These are phyloP conservation scores for Zymoseptoria tritici DNA, from an alignment of 2,329 filamentous ascomycete genomes.

Conservation along the genomic window DNA sequence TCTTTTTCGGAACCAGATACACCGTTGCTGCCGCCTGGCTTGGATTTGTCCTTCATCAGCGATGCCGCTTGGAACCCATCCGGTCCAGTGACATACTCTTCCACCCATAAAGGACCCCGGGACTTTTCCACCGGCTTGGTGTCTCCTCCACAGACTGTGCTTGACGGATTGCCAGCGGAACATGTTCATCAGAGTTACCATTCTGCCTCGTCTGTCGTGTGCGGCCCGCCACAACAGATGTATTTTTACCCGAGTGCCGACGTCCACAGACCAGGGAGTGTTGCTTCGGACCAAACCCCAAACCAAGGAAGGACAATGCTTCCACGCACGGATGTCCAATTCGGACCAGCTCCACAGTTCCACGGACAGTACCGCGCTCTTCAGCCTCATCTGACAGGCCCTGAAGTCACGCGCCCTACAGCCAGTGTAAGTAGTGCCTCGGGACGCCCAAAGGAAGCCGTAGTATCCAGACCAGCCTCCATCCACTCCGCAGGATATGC, in stretches of 20 bases:
- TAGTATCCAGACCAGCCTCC: not conserved
- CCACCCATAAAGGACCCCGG: conserved; percentile 2
- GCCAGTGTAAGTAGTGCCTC: conserved; percentile 14
- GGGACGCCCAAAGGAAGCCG: conserved; percentile 2
- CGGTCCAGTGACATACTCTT: conserved; percentile 11
- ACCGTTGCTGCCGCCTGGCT: conserved; percentile 20
- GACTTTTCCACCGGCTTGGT: not conserved
- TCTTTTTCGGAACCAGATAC: conserved; percentile 24
- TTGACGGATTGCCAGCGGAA: not conserved
- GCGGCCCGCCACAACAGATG: conserved; percentile 1
- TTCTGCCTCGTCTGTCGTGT: not conserved
- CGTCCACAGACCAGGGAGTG: not conserved
- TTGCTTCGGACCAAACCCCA: not conserved
- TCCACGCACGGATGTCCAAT: conserved; percentile 17
- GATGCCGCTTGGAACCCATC: conserved; percentile 18
- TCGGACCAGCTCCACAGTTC: conserved; percentile 6
- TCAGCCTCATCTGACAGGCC: conserved; percentile 6
- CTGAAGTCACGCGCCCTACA: conserved; percentile 5
- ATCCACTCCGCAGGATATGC: not conserved
- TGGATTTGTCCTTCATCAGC: conserved; percentile 24
- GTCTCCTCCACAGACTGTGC: conserved; percentile 8
- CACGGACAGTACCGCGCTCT: conserved; percentile 7
- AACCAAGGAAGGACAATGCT: conserved; percentile 17
- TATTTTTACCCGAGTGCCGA: conserved; percentile 1
- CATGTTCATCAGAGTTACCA: conserved; percentile 4